phyloP scores from a whole-genome alignment of 768 basidiomycete genomes.

The Termitomyces sp. region DNA sequence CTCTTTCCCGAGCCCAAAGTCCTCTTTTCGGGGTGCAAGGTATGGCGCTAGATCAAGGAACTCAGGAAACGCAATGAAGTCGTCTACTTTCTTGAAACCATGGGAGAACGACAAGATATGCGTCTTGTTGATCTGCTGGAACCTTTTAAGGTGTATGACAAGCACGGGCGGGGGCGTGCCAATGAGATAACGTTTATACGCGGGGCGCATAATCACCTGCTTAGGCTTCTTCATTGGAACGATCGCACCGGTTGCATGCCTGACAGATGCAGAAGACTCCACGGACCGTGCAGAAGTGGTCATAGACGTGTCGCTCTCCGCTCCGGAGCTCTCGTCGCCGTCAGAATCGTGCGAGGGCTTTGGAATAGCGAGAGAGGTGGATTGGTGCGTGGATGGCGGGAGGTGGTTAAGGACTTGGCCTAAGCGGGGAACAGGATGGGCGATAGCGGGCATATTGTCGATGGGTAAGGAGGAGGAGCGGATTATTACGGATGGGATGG shows the following conservation, averaged over 20 bases:
- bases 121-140: constrained; percentile 76
- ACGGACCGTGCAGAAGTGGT: constrained; percentile 17
- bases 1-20: constrained; percentile 48
- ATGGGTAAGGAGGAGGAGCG: constrained; percentile 6
- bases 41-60: constrained; percentile 81
- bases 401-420: constrained; percentile 13
- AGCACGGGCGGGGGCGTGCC: constrained; percentile 80
- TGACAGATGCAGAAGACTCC: constrained; percentile 10
- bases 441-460: constrained; percentile 2
- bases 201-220: constrained; percentile 73
- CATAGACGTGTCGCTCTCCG: constrained; percentile 36
- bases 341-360: constrained; percentile 5
- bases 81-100: constrained; percentile 86
- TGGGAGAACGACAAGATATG: constrained; percentile 58
- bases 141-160: constrained; percentile 90
- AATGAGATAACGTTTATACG: constrained; percentile 94
- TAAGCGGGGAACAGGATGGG: constrained; percentile 9
- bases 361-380: constrained; percentile 1
- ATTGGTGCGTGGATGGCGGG: constrained; percentile 3
- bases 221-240: constrained; percentile 22
- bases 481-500: constrained; percentile 2
- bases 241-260: background rate
- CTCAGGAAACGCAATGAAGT: constrained; percentile 88
- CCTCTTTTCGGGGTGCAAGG: constrained; percentile 74
- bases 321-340: constrained; percentile 33